Evolutionary conservation across 129 eudicot genomes (phyloP).

Genomic region (Kitagawia praeruptora): DNA sequence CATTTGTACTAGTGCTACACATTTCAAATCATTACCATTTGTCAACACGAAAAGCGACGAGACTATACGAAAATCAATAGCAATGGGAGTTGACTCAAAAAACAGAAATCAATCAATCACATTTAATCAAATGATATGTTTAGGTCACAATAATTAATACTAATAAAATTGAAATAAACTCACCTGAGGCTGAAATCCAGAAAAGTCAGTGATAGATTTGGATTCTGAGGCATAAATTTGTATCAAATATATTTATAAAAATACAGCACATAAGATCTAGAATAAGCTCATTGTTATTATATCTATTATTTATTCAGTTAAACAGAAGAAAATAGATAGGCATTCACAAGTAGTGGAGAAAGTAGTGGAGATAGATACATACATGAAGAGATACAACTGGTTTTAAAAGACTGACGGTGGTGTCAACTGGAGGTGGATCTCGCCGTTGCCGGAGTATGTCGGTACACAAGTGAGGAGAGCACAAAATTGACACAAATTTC

Average conservation of each 20-base stretch:
- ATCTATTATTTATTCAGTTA: too few species aligned
- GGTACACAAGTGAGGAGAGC: neutral
- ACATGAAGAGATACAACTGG: neutral
- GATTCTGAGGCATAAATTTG: neutral
- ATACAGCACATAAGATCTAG: neutral
- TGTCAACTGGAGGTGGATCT: neutral
- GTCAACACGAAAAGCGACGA: neutral
- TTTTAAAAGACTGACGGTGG: neutral
- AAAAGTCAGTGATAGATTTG: neutral
- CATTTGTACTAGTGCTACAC: neutral
- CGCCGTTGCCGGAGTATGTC: neutral
- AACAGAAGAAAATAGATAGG: neutral
- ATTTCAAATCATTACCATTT: too few species aligned
- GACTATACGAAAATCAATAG: neutral
- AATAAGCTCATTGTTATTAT: neutral
- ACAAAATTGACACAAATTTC: neutral
- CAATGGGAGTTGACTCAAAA: too few species aligned
- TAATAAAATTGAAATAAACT: neutral
- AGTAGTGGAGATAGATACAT: neutral
- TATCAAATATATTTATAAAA: neutral
- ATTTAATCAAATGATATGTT: neutral
- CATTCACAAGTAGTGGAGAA: neutral
- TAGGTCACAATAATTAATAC: neutral
- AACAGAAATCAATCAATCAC: too few species aligned
- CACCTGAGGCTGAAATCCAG: neutral